A percentile compares a stretch with the other conserved stretches of the same genome.
These are phyloP conservation scores for Artemisia argyi DNA, from an alignment of 129 eudicot species.

Conservation along the genomic window DNA sequence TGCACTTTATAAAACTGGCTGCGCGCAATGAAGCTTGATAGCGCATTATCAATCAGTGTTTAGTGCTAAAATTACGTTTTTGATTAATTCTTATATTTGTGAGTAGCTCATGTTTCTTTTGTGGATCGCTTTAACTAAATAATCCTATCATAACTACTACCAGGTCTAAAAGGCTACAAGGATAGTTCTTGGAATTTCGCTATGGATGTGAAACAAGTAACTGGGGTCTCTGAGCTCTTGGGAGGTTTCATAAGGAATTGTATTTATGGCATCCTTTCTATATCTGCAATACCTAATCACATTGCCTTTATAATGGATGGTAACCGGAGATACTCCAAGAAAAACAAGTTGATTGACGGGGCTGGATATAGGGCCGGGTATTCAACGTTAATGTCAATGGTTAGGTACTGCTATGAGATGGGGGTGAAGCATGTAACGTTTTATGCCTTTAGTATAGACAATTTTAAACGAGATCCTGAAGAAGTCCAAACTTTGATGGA, in stretches of 20 bases:
- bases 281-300: constrained; percentile 2
- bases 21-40: no score
- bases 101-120: neutral
- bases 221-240: neutral
- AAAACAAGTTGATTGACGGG: neutral
- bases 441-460: constrained; percentile 2
- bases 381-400: constrained; percentile 6
- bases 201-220: constrained; percentile 10
- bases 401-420: constrained; percentile 8
- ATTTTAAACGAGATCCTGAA: constrained; percentile 7
- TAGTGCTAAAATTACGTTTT: no score
- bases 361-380: neutral
- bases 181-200: neutral
- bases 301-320: constrained; percentile 16
- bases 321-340: constrained; percentile 7
- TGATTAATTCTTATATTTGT: no score
- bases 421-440: constrained; percentile 3
- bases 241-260: constrained; percentile 5
- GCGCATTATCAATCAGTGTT: no score
- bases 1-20: no score
- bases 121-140: neutral
- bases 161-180: neutral
- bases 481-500: constrained; percentile 10
- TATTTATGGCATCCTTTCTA: constrained; percentile 3
- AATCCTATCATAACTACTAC: neutral